Evolutionary conservation across 2,329 filamentous ascomycete genomes (phyloP).

Genomic region (Chrysoporthe puriensis): DNA sequence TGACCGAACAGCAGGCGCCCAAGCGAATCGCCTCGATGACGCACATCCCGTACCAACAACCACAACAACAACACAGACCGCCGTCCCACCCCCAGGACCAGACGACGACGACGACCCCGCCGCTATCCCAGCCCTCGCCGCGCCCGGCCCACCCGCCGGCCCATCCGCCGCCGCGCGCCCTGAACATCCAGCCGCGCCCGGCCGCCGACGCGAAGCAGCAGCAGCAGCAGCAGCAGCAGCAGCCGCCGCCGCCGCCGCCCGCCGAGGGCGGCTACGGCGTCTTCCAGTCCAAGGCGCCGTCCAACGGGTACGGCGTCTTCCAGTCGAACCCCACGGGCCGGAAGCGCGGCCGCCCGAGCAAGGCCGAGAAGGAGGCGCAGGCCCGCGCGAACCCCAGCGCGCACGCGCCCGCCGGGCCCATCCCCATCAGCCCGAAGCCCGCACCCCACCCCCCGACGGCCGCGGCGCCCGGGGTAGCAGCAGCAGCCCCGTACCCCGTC

Average conservation of each 20-base stretch:
- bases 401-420: constrained; percentile 33
- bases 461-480: neutral
- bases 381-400: constrained; percentile 31
- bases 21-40: constrained; percentile 37
- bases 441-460: constrained; percentile 1
- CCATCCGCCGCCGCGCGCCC: constrained; percentile 27
- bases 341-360: constrained; percentile 41
- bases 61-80: constrained; percentile 16
- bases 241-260: neutral
- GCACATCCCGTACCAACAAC: constrained; percentile 20
- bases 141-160: constrained; percentile 10
- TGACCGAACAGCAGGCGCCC: constrained; percentile 35
- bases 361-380: constrained; percentile 37
- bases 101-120: neutral
- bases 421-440: constrained; percentile 31
- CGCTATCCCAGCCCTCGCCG: constrained; percentile 17
- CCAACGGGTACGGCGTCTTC: constrained; percentile 29
- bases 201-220: constrained; percentile 33
- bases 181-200: constrained; percentile 39
- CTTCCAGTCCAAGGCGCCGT: constrained; percentile 25
- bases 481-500: neutral
- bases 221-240: too few relatives aligned
- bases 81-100: constrained; percentile 21
- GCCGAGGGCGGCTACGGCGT: constrained; percentile 19
- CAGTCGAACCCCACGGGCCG: constrained; percentile 32